Evolutionary conservation across 805 yeast genomes (phyloP).

Genomic region (Spathaspora arborariae): DNA sequence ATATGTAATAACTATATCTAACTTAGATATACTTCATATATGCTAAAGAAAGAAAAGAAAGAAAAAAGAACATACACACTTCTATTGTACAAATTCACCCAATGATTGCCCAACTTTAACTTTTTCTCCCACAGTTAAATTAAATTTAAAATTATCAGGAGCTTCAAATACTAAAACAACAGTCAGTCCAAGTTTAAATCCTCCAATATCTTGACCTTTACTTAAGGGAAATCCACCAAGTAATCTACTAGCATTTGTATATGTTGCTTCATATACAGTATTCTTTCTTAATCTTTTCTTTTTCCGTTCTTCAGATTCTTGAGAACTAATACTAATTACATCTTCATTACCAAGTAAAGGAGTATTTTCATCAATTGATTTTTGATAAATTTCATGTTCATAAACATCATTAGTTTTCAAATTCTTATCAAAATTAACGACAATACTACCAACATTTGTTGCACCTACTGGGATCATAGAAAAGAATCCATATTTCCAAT

Average conservation of each 20-base stretch:
- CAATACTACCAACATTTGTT: slow-evolving; percentile 94
- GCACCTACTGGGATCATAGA: slow-evolving; percentile 99
- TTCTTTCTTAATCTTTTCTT: slow-evolving; percentile 54
- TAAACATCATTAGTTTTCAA: slow-evolving; percentile 76
- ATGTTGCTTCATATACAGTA: slow-evolving; percentile 92
- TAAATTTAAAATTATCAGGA: slow-evolving; percentile 72
- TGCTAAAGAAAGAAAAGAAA: not conserved
- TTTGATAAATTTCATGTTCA: slow-evolving; percentile 43
- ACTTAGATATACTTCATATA: not conserved
- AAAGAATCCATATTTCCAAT: slow-evolving; percentile 96
- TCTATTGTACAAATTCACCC: slow-evolving; percentile 42
- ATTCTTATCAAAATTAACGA: slow-evolving; percentile 86
- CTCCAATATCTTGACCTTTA: slow-evolving; percentile 96
- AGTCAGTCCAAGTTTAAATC: slow-evolving; percentile 92
- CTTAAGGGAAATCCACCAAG: slow-evolving; percentile 84
- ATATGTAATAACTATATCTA: not conserved
- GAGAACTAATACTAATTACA: slow-evolving; percentile 11
- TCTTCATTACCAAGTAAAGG: slow-evolving; percentile 24
- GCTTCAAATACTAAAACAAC: slow-evolving; percentile 98
- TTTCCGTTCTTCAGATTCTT: slow-evolving; percentile 16
- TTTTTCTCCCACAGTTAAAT: slow-evolving; percentile 64
- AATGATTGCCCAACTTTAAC: slow-evolving; percentile 83
- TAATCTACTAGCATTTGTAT: slow-evolving; percentile 68
- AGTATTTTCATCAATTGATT: slow-evolving; percentile 21
- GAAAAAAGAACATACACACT: not conserved